Base-by-base conservation (phyloP, 73 alveolate genomes). In the Symbiodinium pilosum region DNA sequence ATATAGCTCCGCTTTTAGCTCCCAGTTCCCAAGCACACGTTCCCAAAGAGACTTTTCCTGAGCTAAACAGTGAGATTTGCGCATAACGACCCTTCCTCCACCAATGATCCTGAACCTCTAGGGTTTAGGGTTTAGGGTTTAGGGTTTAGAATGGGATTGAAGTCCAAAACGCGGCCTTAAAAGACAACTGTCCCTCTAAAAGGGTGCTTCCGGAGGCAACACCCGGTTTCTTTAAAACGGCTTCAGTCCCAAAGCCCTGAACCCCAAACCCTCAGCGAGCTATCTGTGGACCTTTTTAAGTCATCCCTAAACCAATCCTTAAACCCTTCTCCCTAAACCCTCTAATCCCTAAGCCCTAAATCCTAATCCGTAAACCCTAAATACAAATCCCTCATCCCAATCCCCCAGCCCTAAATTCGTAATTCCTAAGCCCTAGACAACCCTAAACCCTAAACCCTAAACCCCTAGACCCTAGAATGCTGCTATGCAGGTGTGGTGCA, bases 401-500 rank as follows among this genome's bases (percentile, higher is more conserved):
- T 7, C 6, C 75, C 75, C 28, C 2, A 56, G 26, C 0, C 75
- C 75, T 34, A 7, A 16, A 18, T 21, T 34, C 32, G 8, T 18
- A 56, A 56, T 0, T 34, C 75, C 75, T 56, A 56, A 56, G 26
- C 32, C 75, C 75, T 26, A 5, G n/a, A n/a, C n/a, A 56, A 56
- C 59, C 59, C 59, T 47, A 47, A 56, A 56, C 75, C 38, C 75
- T 56, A 56, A 56, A 56, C 75, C 75, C 28, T 56, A 56, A 16
- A 14, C 85, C n/a, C n/a, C n/a, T n/a, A n/a, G n/a, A n/a, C n/a
- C n/a, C n/a, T n/a, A n/a, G n/a, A n/a, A n/a, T n/a, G n/a, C n/a
- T n/a, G n/a, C n/a, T 5, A 21, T 14, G 47, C 64, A 87, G 94
- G 94, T 39, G 94, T 87, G 85, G 94, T 87, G 85, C 94, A 87